Base-by-base conservation (phyloP, 192 early-diverging fungal genomes). In the Phycomyces blakesleeanus region DNA sequence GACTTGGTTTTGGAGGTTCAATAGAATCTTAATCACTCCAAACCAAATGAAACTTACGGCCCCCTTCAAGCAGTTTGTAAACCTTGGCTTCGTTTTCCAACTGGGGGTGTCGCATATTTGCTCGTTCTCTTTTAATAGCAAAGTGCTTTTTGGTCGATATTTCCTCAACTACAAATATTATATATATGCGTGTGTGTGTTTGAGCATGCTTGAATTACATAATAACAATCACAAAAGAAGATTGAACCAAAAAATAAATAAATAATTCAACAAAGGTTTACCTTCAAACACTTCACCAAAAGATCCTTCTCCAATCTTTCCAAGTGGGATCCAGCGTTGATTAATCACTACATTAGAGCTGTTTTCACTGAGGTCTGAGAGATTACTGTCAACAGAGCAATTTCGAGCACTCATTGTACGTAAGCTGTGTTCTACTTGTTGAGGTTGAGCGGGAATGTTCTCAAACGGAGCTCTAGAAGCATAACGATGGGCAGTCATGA, bases 231-330 rank as follows among this genome's bases (percentile, higher is more conserved):
- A n/a, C n/a, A 38, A 59, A 59, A 21, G 41, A 41, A 59, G 37
- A 40, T 10, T 26, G 24, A 57, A 27, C n/a, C 24, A 25, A 10
- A 29, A 20, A 26, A 54, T 10, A 34, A 51, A 16, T 22, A 39
- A 20, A 49, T 3, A 11, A 59, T 22, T 24, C n/a, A 25, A 59
- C 27, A 25, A 37, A 21, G 50, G 0, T 34, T 24, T 79, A 85
- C 83, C 83, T 79, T 75, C 68, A 75, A 81, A 85, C 34, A 85
- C 83, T 60, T 85, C 83, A 14, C 83, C 83, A 69, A 82, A 85
- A 1, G 81, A 85, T 2, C 83, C 83, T 71, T 85, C 83, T 27
- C 83, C 83, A 68, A 85, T 82, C 68, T 79, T 80, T 38, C 75
- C 78, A 57, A 78, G 57, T 38, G 80, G 78, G 37, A 76, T 57